phyloP scores from a whole-genome alignment of 176 grass and related monocot genomes.

The Rhynchospora breviuscula region DNA sequence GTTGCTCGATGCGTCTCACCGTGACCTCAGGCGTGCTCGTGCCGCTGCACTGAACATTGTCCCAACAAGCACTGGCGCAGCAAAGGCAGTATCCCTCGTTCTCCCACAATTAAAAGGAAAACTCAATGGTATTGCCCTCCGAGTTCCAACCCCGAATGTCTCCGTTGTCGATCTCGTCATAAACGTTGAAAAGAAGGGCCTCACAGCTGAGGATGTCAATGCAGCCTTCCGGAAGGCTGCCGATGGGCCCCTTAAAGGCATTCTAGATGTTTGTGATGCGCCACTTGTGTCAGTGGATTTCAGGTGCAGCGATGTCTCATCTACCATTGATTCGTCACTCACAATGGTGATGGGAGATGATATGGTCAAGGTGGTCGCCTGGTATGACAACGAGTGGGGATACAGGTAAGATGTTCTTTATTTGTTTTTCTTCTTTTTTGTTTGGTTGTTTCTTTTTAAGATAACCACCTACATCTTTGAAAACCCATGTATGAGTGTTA shows the following conservation, averaged over 20 bases:
- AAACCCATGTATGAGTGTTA: background rate
- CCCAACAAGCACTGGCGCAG: slow-evolving; percentile 84
- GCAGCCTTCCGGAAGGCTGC: slow-evolving; percentile 68
- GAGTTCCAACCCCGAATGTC: slow-evolving; percentile 95
- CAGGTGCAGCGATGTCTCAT: slow-evolving; percentile 81
- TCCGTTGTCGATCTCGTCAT: slow-evolving; percentile 94
- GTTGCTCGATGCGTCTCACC: slow-evolving; percentile 87
- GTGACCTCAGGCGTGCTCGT: slow-evolving; percentile 70
- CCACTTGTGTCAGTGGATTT: slow-evolving; percentile 96
- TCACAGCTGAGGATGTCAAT: slow-evolving; percentile 84
- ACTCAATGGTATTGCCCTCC: slow-evolving; percentile 95
- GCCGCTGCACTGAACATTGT: slow-evolving; percentile 96
- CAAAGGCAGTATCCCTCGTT: slow-evolving; percentile 89
- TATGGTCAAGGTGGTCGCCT: slow-evolving; percentile 99
- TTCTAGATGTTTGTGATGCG: slow-evolving; percentile 72
- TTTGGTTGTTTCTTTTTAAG: background rate
- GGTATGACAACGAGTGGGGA: slow-evolving; percentile 99
- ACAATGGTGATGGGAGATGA: slow-evolving; percentile 99
- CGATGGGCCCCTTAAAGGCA: slow-evolving; percentile 55
- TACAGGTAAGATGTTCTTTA: slow-evolving; percentile 56
- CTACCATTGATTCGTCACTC: slow-evolving; percentile 76
- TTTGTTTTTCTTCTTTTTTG: background rate
- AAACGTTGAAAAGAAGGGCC: slow-evolving; percentile 79
- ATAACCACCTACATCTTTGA: background rate
- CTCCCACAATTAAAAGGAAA: slow-evolving; percentile 94